Percentiles rank a stretch among this genome's conserved stretches.
These are phyloP conservation scores for Ustilago bromivora DNA, from an alignment of 1,284 basidiomycete species.

Conservation along the genomic window DNA sequence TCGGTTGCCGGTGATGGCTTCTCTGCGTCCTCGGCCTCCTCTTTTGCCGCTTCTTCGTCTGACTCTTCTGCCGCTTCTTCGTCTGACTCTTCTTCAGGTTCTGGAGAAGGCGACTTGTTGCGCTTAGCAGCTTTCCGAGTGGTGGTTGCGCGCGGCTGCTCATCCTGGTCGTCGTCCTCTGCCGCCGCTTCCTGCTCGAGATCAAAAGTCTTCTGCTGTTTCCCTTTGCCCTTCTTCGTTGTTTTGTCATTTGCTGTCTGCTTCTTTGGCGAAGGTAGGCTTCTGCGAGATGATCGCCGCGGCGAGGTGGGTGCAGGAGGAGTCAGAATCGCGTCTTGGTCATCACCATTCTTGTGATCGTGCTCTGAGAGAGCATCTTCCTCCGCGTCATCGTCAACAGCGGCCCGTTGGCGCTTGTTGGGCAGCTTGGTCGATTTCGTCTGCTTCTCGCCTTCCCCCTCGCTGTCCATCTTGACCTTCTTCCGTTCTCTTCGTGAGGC, in stretches of 20 bases:
- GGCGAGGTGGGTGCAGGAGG: constrained; percentile 24
- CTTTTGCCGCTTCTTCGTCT: constrained; percentile 4
- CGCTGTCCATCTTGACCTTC: constrained; percentile 18
- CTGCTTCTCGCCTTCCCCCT: constrained; percentile 6
- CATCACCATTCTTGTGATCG: constrained; percentile 7
- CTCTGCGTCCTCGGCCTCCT: constrained; percentile 7
- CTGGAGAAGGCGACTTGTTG: constrained; percentile 5
- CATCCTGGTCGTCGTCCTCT: constrained; percentile 11
- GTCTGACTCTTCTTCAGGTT: background rate
- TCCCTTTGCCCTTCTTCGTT: constrained; percentile 15
- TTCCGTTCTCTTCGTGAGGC: constrained; percentile 16
- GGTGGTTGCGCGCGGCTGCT: background rate
- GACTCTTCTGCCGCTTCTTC: constrained; percentile 7
- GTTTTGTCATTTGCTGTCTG: constrained; percentile 6
- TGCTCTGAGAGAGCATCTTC: background rate
- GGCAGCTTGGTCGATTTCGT: background rate
- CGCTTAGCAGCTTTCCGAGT: background rate
- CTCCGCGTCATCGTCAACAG: constrained; percentile 7
- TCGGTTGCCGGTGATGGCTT: background rate
- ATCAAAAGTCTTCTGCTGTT: constrained; percentile 25
- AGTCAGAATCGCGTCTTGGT: constrained; percentile 26
- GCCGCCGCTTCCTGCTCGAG: constrained; percentile 2
- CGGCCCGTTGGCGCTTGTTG: background rate
- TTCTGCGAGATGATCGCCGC: constrained; percentile 21
- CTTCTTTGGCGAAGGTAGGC: constrained; percentile 32